phyloP scores from a whole-genome alignment of 2,329 filamentous ascomycete genomes.

The Sclerotinia sclerotiorum region DNA sequence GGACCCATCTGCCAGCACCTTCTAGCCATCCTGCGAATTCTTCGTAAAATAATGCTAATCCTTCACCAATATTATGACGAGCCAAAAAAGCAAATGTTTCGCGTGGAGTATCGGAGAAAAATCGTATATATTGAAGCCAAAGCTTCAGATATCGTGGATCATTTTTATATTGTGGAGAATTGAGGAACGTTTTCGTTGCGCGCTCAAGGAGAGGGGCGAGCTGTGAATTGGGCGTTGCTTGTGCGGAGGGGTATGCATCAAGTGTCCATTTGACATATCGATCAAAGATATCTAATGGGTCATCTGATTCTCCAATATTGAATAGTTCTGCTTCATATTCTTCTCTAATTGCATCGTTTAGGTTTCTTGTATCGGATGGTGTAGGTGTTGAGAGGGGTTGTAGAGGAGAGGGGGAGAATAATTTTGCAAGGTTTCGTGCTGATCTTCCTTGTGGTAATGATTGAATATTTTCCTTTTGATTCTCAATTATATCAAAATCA shows the following conservation, averaged over 20 bases:
- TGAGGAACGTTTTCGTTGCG: conserved; percentile 85
- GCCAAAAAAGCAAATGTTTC: conserved; percentile 92
- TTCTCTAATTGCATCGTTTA: conserved; percentile 76
- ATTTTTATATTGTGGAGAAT: conserved; percentile 86
- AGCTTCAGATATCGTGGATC: conserved; percentile 90
- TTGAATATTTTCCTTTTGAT: conserved; percentile 97
- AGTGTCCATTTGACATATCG: conserved; percentile 97
- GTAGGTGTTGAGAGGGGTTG: conserved; percentile 61
- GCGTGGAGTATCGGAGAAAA: conserved; percentile 90
- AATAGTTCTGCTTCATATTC: conserved; percentile 84
- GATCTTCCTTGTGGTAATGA: conserved; percentile 85
- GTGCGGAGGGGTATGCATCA: conserved; percentile 89
- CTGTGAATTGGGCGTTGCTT: conserved; percentile 88
- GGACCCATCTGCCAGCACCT: conserved; percentile 75
- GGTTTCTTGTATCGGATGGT: conserved; percentile 70
- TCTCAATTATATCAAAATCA: conserved; percentile 90
- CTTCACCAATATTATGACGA: conserved; percentile 82
- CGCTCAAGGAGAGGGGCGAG: conserved; percentile 86
- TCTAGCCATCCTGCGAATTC: conserved; percentile 96
- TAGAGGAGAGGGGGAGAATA: conserved; percentile 68
- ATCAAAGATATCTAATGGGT: conserved; percentile 93
- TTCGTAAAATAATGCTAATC: conserved; percentile 89
- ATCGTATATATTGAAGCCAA: conserved; percentile 90
- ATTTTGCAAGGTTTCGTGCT: conserved; percentile 80
- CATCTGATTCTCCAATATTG: conserved; percentile 80